Base-by-base conservation (phyloP, 495 filamentous ascomycete genomes). In the Penicillium lividum region DNA sequence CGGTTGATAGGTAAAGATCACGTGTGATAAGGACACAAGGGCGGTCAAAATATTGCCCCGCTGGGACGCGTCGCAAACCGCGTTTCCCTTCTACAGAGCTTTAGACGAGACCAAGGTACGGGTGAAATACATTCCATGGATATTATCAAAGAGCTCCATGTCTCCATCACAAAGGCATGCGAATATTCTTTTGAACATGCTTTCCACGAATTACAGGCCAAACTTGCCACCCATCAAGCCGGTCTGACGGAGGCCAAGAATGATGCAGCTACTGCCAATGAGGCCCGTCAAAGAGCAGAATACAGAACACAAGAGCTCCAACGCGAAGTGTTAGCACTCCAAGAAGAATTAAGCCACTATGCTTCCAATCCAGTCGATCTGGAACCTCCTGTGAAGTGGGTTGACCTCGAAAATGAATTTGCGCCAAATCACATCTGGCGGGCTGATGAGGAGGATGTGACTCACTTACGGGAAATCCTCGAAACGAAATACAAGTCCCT, bases 131-230 rank as follows among this genome's bases (percentile, higher is more conserved):
- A 13, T 8, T 48, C 22, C n/a, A 79, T 79, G 76, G 76, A 79
- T 25, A 43, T 67, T 29, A 43, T 79, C n/a, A 71, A 68, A 52
- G 65, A 67, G 29, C 69, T 79, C 49, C 73, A 73, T 28, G 53
- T 54, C 43, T 70, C 74, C 42, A 48, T 76, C 43, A 55, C 72
- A 22, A 58, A 69, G 45, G 54, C 59, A 25, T 73, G 67, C 45
- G 69, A 73, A 42, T 54, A 57, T 5, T 66, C 65, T 4, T 74
- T 79, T 51, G 61, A 69, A 29, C 50, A 66, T 56, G 74, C 74
- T 13, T 71, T 71, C 50, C 61, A 50, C 31, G 54, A 65, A 28
- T 45, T 77, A 38, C 58, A 71, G 57, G 60, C 62, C 5, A 53
- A 69, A 56, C 45, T 73, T 44, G 51, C 61, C 46, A 43, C 34